Percentiles rank a stretch among this genome's conserved stretches.
These are phyloP conservation scores for Russula sp. DNA, from an alignment of 768 basidiomycete species.

Conservation along the genomic window DNA sequence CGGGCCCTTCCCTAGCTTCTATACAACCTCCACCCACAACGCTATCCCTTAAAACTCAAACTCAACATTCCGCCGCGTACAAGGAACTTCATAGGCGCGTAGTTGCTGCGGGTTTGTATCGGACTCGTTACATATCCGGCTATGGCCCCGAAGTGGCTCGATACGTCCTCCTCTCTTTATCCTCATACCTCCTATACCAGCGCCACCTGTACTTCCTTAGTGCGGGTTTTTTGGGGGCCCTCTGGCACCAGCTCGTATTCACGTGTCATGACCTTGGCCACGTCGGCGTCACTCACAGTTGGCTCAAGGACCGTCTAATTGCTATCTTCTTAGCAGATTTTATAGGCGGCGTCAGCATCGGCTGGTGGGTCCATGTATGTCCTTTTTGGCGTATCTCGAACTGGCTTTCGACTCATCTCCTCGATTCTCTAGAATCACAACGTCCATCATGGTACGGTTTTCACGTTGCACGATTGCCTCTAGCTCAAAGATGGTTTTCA, in stretches of 20 bases:
- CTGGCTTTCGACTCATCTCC: constrained; percentile 12
- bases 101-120: constrained; percentile 76
- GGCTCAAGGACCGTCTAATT: constrained; percentile 74
- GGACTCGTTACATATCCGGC: constrained; percentile 76
- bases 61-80: constrained; percentile 73
- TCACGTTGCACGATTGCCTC: constrained; percentile 4
- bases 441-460: constrained; percentile 83
- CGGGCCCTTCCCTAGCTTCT: constrained; percentile 43
- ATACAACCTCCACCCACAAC: constrained; percentile 53
- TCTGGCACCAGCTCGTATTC: constrained; percentile 96
- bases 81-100: constrained; percentile 73
- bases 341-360: constrained; percentile 88
- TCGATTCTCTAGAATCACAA: constrained; percentile 72
- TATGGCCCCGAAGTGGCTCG: constrained; percentile 89
- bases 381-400: not conserved
- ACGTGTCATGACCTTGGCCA: constrained; percentile 94
- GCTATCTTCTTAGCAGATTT: constrained; percentile 80
- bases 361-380: constrained; percentile 98
- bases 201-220: constrained; percentile 66
- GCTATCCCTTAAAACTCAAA: constrained; percentile 57
- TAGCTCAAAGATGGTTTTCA: constrained; percentile 17
- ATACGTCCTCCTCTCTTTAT: constrained; percentile 60
- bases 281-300: constrained; percentile 87
- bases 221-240: constrained; percentile 77
- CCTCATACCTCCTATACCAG: constrained; percentile 60